A percentile compares a stretch with the other conserved stretches of the same genome.
Evolutionary conservation across 2,329 filamentous ascomycete genomes (phyloP).

Genomic region (Ceratocystis variospora): DNA sequence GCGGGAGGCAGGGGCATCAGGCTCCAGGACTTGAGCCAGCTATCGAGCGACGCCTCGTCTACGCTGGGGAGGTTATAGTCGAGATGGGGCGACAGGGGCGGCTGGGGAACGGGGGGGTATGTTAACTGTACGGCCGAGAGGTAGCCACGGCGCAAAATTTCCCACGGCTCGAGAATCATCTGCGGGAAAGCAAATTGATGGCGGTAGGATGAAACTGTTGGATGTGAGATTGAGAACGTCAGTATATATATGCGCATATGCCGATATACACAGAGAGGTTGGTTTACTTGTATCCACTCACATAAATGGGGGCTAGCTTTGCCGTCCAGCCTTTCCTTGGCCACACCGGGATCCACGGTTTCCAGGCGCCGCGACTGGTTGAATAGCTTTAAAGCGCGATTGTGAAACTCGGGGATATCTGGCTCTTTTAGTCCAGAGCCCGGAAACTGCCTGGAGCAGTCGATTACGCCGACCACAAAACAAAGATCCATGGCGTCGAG

Average conservation of each 20-base stretch:
- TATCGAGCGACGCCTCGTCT: not conserved
- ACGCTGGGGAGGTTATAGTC: not conserved
- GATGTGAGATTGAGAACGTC: too few species aligned
- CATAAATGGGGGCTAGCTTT: not conserved
- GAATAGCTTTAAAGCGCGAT: not conserved
- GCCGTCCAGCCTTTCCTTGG: not conserved
- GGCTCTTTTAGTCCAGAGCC: not conserved
- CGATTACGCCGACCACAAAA: slow-evolving; percentile 7
- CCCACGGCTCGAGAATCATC: not conserved
- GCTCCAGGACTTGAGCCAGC: not conserved
- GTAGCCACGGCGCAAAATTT: not conserved
- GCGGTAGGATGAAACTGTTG: not conserved
- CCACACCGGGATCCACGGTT: not conserved
- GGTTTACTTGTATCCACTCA: not conserved
- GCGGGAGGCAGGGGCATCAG: not conserved
- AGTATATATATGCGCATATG: not conserved
- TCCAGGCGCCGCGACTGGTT: not conserved
- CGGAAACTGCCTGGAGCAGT: not conserved
- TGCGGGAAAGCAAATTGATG: slow-evolving; percentile 1
- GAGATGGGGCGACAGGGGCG: not conserved
- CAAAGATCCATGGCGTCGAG: slow-evolving; percentile 4
- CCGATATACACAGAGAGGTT: not conserved
- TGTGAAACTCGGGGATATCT: not conserved
- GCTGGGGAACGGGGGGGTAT: not conserved
- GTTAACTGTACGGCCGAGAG: not conserved